phyloP scores from a whole-genome alignment of 164 flowering plant genomes.

The Pachysandra terminalis region DNA sequence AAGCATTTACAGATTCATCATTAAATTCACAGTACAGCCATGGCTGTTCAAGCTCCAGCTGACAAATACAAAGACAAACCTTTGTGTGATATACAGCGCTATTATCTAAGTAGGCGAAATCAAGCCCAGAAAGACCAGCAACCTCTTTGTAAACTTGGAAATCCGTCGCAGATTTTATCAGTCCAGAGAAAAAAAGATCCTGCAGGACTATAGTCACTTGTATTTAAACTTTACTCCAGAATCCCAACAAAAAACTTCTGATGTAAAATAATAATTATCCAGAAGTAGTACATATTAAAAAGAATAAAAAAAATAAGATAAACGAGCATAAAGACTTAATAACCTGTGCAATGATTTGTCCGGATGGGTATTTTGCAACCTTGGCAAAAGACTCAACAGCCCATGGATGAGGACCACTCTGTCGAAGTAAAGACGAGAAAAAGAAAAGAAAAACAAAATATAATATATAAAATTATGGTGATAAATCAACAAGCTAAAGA shows the following conservation, averaged over 20 bases:
- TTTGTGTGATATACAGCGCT: constrained; percentile 86
- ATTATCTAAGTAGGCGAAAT: constrained; percentile 69
- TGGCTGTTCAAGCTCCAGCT: not conserved
- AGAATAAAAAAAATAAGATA: not conserved
- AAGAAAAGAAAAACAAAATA: too few species aligned
- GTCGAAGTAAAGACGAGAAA: constrained; percentile 4
- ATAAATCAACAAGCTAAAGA: not conserved
- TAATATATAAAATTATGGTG: not conserved
- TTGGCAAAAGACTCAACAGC: constrained; percentile 80
- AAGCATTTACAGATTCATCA: constrained; percentile 1
- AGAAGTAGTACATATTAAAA: not conserved
- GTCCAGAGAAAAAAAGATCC: constrained; percentile 72
- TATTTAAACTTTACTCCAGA: not conserved
- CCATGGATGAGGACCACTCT: constrained; percentile 95
- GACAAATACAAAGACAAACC: constrained; percentile 31
- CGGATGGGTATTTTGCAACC: constrained; percentile 88
- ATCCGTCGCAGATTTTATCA: constrained; percentile 75
- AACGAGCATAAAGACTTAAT: constrained; percentile 11
- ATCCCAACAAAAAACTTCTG: not conserved
- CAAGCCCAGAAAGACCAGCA: constrained; percentile 84
- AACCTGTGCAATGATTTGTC: constrained; percentile 74
- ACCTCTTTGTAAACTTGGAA: constrained; percentile 81
- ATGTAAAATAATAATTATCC: not conserved
- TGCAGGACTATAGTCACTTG: constrained; percentile 30
- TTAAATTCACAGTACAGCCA: not conserved